Base-by-base conservation (phyloP, 805 yeast genomes). In the Barnettozyma sucrosica region DNA sequence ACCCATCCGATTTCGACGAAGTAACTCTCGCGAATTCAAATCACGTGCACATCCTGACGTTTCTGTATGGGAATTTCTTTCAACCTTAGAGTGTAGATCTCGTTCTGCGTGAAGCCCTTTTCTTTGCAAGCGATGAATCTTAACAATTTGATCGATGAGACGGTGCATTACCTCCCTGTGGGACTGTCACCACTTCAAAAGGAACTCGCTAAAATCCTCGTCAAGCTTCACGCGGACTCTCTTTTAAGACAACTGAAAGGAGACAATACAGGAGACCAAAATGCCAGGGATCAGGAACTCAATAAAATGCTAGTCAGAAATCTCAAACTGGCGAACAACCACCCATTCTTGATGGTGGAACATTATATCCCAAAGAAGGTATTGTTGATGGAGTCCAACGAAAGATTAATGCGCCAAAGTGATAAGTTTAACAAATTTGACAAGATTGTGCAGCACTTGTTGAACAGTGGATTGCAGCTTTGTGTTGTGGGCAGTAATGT, bases 311-410 rank as follows among this genome's bases (percentile, higher is more conserved):
- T 76, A 47, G 62, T 69, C 39, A 69, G 72, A 7, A 80, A 76
- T 54, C 59, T 82, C 5, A 58, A 69, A 33, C 71, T 74, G n/a
- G 65, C 81, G 0, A 68, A 76, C 3, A 80, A 76, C 55, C 90
- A 86, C 63, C 88, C 92, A 2, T 79, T 83, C 37, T 65, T 86
- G 36, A 61, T 86, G 38, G 90, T 85, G 26, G 86, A 84, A 54
- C 93, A 86, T 62, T 86, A 79, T 55, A 80, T 85, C 62, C 89
- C 93, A 7, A 79, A 80, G 54, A 83, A 81, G 47, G 66, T 85
- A 52, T 61, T 86, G 14, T 66, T 83, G 34, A 77, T 80, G 81
- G 86, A 83, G 53, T 71, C 85, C 1, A 83, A 77, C 49, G 80
- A 77, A 46, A 63, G 75, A 41, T 65, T 84, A 43, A 65, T 72